Conservation (phyloP, 2,329 filamentous ascomycete genomes). For the Metarhizium guizhouense region DNA sequence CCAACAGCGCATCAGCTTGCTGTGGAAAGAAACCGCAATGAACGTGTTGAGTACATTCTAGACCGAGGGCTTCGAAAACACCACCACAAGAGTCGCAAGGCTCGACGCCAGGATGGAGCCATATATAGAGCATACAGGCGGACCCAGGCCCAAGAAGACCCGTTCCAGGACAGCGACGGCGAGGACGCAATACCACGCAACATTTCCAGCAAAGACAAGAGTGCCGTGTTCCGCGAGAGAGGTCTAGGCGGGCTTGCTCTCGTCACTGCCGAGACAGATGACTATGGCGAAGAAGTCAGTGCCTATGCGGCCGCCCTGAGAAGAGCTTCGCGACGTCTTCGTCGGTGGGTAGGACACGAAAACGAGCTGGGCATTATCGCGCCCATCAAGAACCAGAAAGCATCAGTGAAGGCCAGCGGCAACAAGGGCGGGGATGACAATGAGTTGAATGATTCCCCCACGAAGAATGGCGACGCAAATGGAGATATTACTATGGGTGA, state of each 20-base stretch:
- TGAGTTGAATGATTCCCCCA: not conserved
- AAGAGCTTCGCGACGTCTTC: slow-evolving; percentile 54
- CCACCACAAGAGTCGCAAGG: slow-evolving; percentile 54
- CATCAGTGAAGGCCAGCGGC: slow-evolving; percentile 18
- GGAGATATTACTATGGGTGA: slow-evolving; percentile 43
- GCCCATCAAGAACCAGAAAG: slow-evolving; percentile 32
- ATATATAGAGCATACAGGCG: slow-evolving; percentile 59
- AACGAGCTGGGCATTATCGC: slow-evolving; percentile 36
- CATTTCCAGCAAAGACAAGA: slow-evolving; percentile 16
- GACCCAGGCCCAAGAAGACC: slow-evolving; percentile 44
- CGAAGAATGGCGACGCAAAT: slow-evolving; percentile 26
- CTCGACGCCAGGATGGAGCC: slow-evolving; percentile 54
- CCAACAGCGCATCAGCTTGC: slow-evolving; percentile 76
- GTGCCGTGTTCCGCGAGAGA: slow-evolving; percentile 40
- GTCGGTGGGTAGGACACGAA: slow-evolving; percentile 53
- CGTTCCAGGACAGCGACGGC: slow-evolving; percentile 54
- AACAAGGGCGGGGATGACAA: slow-evolving; percentile 2
- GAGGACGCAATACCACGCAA: slow-evolving; percentile 36
- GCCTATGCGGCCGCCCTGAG: slow-evolving; percentile 58
- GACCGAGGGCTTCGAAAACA: slow-evolving; percentile 62
- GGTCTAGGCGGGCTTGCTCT: slow-evolving; percentile 58
- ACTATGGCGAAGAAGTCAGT: slow-evolving; percentile 67
- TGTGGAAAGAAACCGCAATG: slow-evolving; percentile 67
- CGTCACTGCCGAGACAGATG: slow-evolving; percentile 53
- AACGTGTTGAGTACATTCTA: slow-evolving; percentile 74